These are phyloP conservation scores for Fraxinus xanthoxyloides DNA, from an alignment of 305 asterid species.

Conservation along the genomic window DNA sequence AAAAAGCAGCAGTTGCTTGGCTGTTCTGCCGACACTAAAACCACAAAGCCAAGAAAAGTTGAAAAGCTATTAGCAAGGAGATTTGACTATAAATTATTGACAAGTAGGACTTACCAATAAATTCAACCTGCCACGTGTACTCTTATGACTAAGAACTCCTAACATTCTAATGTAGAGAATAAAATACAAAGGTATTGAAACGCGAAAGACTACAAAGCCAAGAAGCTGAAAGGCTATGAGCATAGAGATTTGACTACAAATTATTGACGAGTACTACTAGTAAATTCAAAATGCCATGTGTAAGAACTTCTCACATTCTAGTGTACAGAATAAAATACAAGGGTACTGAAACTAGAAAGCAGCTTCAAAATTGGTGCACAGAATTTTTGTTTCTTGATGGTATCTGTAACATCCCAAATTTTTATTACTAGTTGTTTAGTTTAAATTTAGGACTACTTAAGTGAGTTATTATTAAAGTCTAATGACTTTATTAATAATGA, in stretches of 20 bases:
- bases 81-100: not conserved
- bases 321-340: not conserved
- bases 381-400: not conserved
- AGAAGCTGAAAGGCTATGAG: not conserved
- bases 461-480: no score
- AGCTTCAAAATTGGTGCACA: not conserved
- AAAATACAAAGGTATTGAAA: not conserved
- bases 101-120: not conserved
- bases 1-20: not conserved
- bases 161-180: not conserved
- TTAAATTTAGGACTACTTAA: no score
- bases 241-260: not conserved
- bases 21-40: not conserved
- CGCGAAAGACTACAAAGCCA: not conserved
- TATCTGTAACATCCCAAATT: no score
- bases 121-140: not conserved
- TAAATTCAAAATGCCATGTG: not conserved
- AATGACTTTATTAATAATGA: no score
- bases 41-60: not conserved
- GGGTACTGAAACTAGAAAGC: not conserved
- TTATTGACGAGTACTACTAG: not conserved
- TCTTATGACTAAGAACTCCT: not conserved
- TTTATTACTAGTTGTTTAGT: no score
- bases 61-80: not conserved
- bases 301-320: not conserved